Conservation (phyloP, 805 yeast genomes). For the Saccharomycopsis babjevae region DNA sequence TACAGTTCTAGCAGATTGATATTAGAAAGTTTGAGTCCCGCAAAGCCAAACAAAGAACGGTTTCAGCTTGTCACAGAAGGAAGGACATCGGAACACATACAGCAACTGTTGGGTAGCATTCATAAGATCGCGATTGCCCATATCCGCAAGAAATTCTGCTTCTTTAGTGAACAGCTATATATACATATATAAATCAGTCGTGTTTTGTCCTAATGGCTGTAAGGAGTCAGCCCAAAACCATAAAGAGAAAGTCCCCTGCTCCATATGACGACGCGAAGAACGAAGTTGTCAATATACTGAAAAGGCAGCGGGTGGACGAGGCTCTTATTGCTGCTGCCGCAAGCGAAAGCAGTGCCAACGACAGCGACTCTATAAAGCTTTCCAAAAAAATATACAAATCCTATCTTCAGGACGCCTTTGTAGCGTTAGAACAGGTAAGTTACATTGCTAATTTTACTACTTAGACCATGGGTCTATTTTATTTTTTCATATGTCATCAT, state of each 20-base stretch:
- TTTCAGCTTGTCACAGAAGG: no score
- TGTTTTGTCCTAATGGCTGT: background rate
- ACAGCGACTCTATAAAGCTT: background rate
- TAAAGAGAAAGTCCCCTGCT: background rate
- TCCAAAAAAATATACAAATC: constrained; percentile 23
- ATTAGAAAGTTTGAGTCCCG: no score
- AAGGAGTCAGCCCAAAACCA: background rate
- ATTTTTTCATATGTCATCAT: constrained; percentile 2
- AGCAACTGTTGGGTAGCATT: no score
- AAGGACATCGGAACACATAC: no score
- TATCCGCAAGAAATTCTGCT: no score
- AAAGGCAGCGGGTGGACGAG: background rate
- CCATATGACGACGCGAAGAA: background rate
- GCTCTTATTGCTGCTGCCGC: background rate
- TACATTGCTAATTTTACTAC: constrained; percentile 1
- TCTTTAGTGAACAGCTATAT: no score
- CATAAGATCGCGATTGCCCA: no score
- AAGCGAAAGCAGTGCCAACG: background rate
- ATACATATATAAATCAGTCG: background rate
- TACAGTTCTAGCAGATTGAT: no score
- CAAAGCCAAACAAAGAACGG: no score
- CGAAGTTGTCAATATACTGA: background rate
- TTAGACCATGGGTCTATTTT: constrained; percentile 2
- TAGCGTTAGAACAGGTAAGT: constrained; percentile 51
- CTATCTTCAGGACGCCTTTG: constrained; percentile 57